Evolutionary conservation across 2,329 filamentous ascomycete genomes (phyloP).

Genomic region (Xylariaceae sp.): DNA sequence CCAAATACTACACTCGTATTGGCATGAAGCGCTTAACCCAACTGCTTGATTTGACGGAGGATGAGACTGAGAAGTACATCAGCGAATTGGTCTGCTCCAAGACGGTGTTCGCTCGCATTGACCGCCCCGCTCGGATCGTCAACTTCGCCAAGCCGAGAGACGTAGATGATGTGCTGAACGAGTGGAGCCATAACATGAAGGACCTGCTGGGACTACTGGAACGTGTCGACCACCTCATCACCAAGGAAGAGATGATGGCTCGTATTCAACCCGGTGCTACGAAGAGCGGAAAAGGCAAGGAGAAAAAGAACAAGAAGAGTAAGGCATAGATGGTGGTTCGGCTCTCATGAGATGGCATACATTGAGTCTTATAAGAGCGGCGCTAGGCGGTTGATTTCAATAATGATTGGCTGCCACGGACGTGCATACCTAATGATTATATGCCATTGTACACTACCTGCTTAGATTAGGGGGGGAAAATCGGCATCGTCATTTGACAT

Average conservation of each 20-base stretch:
- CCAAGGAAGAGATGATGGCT: slow-evolving; percentile 99
- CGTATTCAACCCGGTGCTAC: slow-evolving; percentile 72
- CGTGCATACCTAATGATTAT: too few relatives aligned
- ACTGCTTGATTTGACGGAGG: slow-evolving; percentile 86
- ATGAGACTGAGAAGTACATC: slow-evolving; percentile 99
- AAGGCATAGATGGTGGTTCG: slow-evolving; percentile 18
- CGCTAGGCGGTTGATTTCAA: too few relatives aligned
- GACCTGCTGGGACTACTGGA: slow-evolving; percentile 80
- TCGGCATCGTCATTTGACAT: too few relatives aligned
- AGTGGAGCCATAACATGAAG: slow-evolving; percentile 99
- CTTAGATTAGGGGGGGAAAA: too few relatives aligned
- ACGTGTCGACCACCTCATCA: slow-evolving; percentile 95
- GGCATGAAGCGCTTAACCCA: slow-evolving; percentile 86
- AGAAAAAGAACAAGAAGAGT: slow-evolving; percentile 35
- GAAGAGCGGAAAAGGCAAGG: slow-evolving; percentile 31
- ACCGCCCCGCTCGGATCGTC: slow-evolving; percentile 86
- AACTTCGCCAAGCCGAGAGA: slow-evolving; percentile 93
- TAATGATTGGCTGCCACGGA: too few relatives aligned
- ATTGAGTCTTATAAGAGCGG: too few relatives aligned
- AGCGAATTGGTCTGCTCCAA: slow-evolving; percentile 95
- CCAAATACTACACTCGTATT: slow-evolving; percentile 98
- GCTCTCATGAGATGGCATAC: too few relatives aligned
- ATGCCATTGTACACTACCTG: too few relatives aligned
- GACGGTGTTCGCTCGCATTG: slow-evolving; percentile 97
- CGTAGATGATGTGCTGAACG: slow-evolving; percentile 93